phyloP scores from a whole-genome alignment of 2,329 filamentous ascomycete species.

The Pezicula rhizophila region DNA sequence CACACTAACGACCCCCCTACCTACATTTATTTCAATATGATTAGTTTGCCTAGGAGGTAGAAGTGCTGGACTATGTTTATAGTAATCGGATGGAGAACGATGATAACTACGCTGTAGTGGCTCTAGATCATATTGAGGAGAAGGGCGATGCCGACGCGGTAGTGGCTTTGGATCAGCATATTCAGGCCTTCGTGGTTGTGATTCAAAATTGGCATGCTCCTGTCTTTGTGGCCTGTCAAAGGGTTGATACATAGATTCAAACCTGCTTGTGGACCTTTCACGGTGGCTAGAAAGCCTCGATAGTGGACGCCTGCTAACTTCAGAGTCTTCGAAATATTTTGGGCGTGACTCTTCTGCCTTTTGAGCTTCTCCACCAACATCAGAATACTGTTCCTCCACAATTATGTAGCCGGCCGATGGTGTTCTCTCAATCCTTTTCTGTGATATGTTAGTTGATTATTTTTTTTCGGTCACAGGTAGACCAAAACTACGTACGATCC shows the following conservation, averaged over 20 bases:
- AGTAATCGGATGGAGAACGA: neutral
- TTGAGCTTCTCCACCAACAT: neutral
- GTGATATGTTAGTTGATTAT: neutral
- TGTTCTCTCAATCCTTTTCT: neutral
- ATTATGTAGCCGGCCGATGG: neutral
- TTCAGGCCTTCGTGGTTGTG: slow-evolving; percentile 9
- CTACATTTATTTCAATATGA: neutral
- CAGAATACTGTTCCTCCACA: neutral
- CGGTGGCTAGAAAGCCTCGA: neutral
- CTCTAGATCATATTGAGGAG: too few species aligned
- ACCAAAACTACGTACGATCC: neutral
- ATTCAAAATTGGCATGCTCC: slow-evolving; percentile 9
- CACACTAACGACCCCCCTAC: neutral
- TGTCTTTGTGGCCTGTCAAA: slow-evolving; percentile 4
- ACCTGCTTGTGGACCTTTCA: neutral
- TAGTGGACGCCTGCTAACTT: neutral
- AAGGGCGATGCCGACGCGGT: neutral
- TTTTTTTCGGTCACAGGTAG: neutral
- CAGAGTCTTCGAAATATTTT: neutral
- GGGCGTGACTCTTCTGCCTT: neutral
- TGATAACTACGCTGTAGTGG: too few species aligned
- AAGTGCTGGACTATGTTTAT: neutral
- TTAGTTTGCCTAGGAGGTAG: neutral
- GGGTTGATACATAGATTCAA: neutral
- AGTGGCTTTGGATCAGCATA: slow-evolving; percentile 6